A percentile compares a stretch with the other conserved stretches of the same genome.
phyloP scores from a whole-genome alignment of 2,329 filamentous ascomycete species.

The Pseudopithomyces maydicus region DNA sequence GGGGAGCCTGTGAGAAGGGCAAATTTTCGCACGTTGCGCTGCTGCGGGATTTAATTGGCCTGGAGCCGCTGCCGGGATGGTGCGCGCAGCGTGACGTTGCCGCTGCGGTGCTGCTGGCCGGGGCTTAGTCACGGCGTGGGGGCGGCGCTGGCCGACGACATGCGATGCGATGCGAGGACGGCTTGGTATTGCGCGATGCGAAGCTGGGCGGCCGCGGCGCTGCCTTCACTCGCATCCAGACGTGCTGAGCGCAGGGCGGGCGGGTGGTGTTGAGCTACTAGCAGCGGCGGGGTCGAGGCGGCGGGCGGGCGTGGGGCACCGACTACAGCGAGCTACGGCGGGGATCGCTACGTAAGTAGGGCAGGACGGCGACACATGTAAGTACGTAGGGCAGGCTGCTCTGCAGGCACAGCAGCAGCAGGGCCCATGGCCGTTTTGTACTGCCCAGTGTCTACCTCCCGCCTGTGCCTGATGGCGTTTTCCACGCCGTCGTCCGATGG shows the following conservation, averaged over 20 bases:
- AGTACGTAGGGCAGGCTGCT: too few species aligned
- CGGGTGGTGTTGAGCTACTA: too few species aligned
- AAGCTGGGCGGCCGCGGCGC: background rate
- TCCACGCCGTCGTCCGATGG: background rate
- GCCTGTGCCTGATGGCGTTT: background rate
- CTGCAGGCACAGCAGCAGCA: background rate
- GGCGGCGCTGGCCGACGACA: too few species aligned
- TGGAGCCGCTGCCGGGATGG: background rate
- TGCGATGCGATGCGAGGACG: too few species aligned
- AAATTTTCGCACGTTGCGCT: conserved; percentile 34
- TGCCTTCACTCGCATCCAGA: too few species aligned
- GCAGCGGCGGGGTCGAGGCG: background rate
- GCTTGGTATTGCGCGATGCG: background rate
- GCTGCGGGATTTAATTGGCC: conserved; percentile 15
- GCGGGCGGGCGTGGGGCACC: background rate
- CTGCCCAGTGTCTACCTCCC: background rate
- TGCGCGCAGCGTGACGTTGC: background rate
- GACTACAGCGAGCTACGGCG: too few species aligned
- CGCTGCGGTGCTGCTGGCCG: too few species aligned
- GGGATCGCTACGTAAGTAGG: too few species aligned
- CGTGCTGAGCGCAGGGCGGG: too few species aligned
- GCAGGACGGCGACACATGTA: background rate
- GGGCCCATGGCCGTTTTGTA: background rate
- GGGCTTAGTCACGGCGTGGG: too few species aligned
- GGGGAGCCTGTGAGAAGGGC: conserved; percentile 27